phyloP scores from a whole-genome alignment of 176 grass and related monocot species.

The Musa acuminata region DNA sequence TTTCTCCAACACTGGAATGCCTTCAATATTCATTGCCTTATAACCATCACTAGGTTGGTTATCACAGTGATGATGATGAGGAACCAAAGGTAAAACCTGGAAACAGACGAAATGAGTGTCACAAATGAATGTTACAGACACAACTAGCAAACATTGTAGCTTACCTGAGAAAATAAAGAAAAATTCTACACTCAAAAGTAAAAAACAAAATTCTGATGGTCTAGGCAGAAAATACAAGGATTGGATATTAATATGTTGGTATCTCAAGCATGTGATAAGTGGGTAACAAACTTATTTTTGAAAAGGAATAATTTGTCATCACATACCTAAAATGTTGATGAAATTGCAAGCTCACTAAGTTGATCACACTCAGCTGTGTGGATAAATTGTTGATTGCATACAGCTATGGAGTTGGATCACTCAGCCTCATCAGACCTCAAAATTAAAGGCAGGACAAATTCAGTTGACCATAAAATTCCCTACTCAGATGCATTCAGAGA shows the following conservation, averaged over 20 bases:
- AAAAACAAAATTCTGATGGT: no score
- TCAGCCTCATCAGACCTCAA: not conserved
- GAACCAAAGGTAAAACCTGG: slow-evolving; percentile 23
- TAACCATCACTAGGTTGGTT: slow-evolving; percentile 1
- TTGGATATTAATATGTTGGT: not conserved
- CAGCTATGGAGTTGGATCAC: not conserved
- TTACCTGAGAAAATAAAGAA: not conserved
- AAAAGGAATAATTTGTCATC: not conserved
- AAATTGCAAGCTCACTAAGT: not conserved
- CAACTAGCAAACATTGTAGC: not conserved
- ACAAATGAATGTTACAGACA: not conserved
- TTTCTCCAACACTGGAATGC: slow-evolving; percentile 35
- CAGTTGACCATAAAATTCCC: no score
- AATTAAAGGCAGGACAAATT: no score
- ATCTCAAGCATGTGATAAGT: not conserved
- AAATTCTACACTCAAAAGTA: not conserved
- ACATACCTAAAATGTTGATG: not conserved
- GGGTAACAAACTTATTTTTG: not conserved
- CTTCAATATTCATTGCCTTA: not conserved
- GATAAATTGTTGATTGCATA: not conserved
- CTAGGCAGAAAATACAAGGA: not conserved
- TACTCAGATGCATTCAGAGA: no score
- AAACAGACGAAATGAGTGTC: not conserved
- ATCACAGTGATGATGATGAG: slow-evolving; percentile 13
- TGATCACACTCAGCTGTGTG: not conserved